A percentile compares a stretch with the other conserved stretches of the same genome.
These are phyloP conservation scores for Lentinula edodes DNA, from an alignment of 768 basidiomycete genomes.

Conservation along the genomic window DNA sequence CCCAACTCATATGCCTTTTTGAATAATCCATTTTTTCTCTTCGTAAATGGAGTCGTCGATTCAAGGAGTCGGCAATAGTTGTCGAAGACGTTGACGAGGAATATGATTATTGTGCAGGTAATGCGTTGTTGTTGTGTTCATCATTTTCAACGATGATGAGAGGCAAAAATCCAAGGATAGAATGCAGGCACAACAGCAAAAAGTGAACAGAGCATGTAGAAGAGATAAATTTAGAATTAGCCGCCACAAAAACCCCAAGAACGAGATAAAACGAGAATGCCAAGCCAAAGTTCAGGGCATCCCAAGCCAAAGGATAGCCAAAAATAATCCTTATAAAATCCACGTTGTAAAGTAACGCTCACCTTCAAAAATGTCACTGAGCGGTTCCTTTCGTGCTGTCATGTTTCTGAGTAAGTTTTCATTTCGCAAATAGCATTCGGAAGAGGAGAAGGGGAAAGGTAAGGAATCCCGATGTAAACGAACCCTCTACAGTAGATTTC, in stretches of 20 bases:
- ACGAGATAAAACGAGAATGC: conserved; percentile 4
- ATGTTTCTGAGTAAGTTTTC: not conserved
- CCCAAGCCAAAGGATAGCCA: conserved; percentile 1
- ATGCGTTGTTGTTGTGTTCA: not conserved
- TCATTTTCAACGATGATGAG: conserved; percentile 3
- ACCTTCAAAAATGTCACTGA: conserved; percentile 76
- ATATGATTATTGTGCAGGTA: not conserved
- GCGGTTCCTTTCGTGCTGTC: conserved; percentile 69
- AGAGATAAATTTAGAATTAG: not conserved
- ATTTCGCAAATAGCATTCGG: not conserved
- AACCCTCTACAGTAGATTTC: not conserved
- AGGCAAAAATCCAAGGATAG: not conserved
- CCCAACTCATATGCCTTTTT: conserved; percentile 77
- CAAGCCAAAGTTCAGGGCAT: conserved; percentile 6
- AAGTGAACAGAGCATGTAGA: not conserved
- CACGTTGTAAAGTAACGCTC: conserved; percentile 11
- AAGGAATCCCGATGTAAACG: not conserved
- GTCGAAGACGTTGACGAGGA: no score
- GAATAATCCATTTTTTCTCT: conserved; percentile 76
- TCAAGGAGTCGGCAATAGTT: not conserved
- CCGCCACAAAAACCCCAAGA: not conserved
- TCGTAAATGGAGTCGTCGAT: not conserved
- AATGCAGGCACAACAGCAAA: not conserved
- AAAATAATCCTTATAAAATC: not conserved
- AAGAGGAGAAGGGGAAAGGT: not conserved